phyloP scores from a whole-genome alignment of 306 rosid species.

The Vicia villosa region DNA sequence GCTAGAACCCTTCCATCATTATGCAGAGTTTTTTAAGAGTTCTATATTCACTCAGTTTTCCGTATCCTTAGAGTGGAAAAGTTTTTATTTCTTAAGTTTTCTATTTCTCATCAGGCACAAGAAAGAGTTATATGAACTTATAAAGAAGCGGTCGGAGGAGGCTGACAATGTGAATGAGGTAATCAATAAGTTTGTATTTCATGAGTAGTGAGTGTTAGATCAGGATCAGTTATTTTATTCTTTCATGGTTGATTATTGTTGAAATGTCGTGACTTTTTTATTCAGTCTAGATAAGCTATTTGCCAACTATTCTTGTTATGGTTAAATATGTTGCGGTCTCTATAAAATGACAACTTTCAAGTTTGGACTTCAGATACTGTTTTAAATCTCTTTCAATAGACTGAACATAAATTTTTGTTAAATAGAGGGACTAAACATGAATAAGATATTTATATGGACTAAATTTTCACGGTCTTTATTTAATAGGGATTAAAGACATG shows the following conservation, averaged over 20 bases:
- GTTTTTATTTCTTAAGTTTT: not conserved
- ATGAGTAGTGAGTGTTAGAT: conserved; percentile 18
- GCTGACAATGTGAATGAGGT: conserved; percentile 74
- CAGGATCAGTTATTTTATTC: conserved; percentile 11
- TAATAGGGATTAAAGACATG: not conserved
- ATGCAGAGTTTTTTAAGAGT: conserved; percentile 23
- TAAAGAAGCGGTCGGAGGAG: conserved; percentile 78
- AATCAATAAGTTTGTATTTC: conserved; percentile 36
- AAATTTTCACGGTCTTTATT: not conserved
- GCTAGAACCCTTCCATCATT: conserved; percentile 14
- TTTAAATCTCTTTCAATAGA: not conserved
- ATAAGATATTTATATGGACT: not conserved
- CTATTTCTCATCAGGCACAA: conserved; percentile 61
- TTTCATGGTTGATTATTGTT: conserved; percentile 24
- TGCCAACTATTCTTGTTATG: conserved; percentile 18
- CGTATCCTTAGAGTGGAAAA: conserved; percentile 8
- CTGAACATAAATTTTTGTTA: not conserved
- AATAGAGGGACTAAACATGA: not conserved
- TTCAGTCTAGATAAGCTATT: conserved; percentile 5
- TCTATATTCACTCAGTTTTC: not conserved
- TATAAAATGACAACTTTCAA: not conserved
- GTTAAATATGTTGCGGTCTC: not conserved
- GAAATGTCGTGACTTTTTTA: conserved; percentile 18
- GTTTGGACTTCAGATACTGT: not conserved
- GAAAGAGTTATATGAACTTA: conserved; percentile 75